Evolutionary conservation across 495 filamentous ascomycete genomes (phyloP).

Genomic region (Penicillium parvum): DNA sequence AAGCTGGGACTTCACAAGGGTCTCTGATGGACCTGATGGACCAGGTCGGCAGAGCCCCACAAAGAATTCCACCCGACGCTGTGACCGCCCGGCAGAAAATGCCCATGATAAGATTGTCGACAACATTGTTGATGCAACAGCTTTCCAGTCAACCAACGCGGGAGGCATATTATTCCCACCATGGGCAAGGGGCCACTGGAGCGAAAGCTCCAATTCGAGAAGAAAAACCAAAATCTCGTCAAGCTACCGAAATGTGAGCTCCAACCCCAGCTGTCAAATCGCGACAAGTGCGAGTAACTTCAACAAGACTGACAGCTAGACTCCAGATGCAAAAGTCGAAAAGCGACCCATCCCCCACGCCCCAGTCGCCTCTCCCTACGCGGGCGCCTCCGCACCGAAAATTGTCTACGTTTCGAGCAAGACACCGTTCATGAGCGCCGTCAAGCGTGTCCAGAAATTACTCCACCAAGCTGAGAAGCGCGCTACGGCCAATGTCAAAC

Average conservation of each 20-base stretch:
- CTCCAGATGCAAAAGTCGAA: constrained; percentile 42
- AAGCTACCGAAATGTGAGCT: constrained; percentile 37
- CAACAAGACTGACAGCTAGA: constrained; percentile 11
- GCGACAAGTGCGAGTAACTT: constrained; percentile 3
- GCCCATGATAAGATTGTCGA: constrained; percentile 13
- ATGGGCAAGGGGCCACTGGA: constrained; percentile 29
- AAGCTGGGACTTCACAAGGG: no score
- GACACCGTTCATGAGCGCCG: constrained; percentile 74
- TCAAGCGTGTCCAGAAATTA: constrained; percentile 74
- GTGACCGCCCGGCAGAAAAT: constrained; percentile 22
- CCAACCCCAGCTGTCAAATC: neutral
- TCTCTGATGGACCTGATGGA: no score
- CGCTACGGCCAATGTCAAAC: constrained; percentile 38
- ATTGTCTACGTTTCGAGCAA: constrained; percentile 72
- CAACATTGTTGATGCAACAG: neutral
- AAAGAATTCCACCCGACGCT: neutral
- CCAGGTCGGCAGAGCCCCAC: no score
- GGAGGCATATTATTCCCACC: neutral
- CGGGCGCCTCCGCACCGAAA: constrained; percentile 49
- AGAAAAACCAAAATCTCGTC: constrained; percentile 36
- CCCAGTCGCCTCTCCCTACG: constrained; percentile 54
- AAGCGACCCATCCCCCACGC: constrained; percentile 73
- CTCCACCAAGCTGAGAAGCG: constrained; percentile 63
- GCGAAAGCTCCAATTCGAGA: constrained; percentile 36
- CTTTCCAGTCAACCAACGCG: neutral